Conservation (phyloP, 495 filamentous ascomycete species). For the Thermothielavioides terrestris region DNA sequence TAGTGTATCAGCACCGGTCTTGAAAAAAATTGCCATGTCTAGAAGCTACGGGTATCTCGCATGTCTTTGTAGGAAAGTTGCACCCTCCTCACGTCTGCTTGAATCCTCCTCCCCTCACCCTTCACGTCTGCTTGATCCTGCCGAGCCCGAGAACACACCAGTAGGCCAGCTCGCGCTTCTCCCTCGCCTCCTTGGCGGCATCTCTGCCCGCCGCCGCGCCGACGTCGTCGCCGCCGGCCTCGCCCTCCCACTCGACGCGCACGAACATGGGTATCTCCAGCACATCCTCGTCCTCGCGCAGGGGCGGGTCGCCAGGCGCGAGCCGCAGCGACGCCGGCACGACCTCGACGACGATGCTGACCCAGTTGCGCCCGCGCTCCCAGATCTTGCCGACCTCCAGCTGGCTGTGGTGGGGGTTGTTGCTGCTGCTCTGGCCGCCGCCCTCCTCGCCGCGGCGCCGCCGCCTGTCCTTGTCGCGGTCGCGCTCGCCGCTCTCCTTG, state of each 20-base stretch:
- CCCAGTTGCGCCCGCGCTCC: conserved; percentile 93
- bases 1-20: too few relatives aligned
- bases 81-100: too few relatives aligned
- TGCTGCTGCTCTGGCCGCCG: conserved; percentile 20
- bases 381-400: conserved; percentile 91
- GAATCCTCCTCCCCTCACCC: too few relatives aligned
- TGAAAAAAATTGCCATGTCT: too few relatives aligned
- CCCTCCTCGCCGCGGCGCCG: conserved; percentile 31
- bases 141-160: conserved; percentile 91
- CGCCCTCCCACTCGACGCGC: conserved; percentile 82
- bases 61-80: too few relatives aligned
- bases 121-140: conserved; percentile 46
- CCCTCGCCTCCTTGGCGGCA: conserved; percentile 39
- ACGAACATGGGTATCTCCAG: conserved; percentile 93
- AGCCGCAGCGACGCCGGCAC: conserved; percentile 54
- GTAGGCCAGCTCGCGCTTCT: conserved; percentile 74
- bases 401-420: conserved; percentile 44
- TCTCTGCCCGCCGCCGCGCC: conserved; percentile 26
- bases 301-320: conserved; percentile 1
- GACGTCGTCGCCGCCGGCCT: conserved; percentile 59
- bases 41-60: too few relatives aligned
- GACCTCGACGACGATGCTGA: conserved; percentile 82
- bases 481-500: conserved; percentile 31
- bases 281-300: conserved; percentile 75
- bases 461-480: conserved; percentile 21